phyloP scores from a whole-genome alignment of 768 basidiomycete species.

The Tephrocybe sp. region DNA sequence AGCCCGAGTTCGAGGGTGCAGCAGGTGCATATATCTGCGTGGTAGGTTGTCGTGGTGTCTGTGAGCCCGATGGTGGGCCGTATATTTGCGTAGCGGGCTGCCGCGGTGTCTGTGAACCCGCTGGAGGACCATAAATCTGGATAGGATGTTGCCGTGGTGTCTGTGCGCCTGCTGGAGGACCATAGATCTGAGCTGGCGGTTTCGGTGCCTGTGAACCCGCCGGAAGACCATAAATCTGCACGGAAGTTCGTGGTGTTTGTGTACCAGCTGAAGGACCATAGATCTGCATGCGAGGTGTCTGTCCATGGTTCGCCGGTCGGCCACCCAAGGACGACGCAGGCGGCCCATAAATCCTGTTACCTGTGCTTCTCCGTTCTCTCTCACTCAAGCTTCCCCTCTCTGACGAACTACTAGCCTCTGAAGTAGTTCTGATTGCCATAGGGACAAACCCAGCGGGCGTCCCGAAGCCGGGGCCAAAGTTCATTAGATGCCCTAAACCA shows the following conservation, averaged over 20 bases:
- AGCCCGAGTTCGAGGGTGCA: not conserved
- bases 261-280: not conserved
- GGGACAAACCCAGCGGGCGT: constrained; percentile 2
- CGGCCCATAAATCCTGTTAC: constrained; percentile 1
- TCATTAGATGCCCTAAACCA: not conserved
- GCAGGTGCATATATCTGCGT: not conserved
- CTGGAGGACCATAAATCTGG: not conserved
- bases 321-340: constrained; percentile 1
- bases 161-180: not conserved
- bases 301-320: not conserved
- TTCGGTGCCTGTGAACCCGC: constrained; percentile 1
- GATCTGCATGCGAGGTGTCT: not conserved
- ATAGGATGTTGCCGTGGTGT: not conserved
- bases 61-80: not conserved
- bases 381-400: not conserved
- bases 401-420: constrained; percentile 1
- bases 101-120: not conserved
- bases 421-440: not conserved
- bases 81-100: not conserved
- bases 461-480: constrained; percentile 5
- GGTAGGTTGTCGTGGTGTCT: not conserved
- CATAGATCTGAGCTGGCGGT: constrained; percentile 8
- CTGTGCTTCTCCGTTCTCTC: not conserved
- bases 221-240: not conserved
- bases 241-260: not conserved